Evolutionary conservation across 2,329 filamentous ascomycete genomes (phyloP).

Genomic region (Fusarium aywerte): DNA sequence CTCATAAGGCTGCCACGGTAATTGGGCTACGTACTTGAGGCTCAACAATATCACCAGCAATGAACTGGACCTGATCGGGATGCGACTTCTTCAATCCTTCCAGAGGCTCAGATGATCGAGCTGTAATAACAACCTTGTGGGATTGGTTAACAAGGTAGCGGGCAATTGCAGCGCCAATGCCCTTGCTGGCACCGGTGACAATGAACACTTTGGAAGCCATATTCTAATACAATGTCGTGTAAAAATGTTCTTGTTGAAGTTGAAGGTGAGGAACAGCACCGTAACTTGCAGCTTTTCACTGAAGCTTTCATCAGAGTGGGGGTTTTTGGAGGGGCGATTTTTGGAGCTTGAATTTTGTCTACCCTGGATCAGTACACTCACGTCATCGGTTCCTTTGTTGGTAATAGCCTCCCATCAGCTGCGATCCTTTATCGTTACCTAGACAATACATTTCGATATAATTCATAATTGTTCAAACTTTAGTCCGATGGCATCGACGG

Average conservation of each 20-base stretch:
- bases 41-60: slow-evolving; percentile 66
- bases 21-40: slow-evolving; percentile 47
- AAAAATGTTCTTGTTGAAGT: not conserved
- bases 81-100: slow-evolving; percentile 62
- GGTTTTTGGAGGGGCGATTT: slow-evolving; percentile 34
- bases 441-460: not conserved
- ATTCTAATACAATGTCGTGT: slow-evolving; percentile 24
- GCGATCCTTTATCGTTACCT: not conserved
- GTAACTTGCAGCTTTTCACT: slow-evolving; percentile 10
- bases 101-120: slow-evolving; percentile 63
- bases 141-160: slow-evolving; percentile 61
- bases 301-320: slow-evolving; percentile 26
- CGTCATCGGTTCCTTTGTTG: slow-evolving; percentile 36
- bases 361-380: slow-evolving; percentile 35
- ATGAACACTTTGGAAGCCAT: slow-evolving; percentile 74
- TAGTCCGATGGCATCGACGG: slow-evolving; percentile 60
- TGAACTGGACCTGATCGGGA: slow-evolving; percentile 61
- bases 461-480: not conserved
- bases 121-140: slow-evolving; percentile 70
- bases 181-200: slow-evolving; percentile 72
- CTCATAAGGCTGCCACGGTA: too few relatives aligned
- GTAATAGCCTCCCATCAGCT: slow-evolving; percentile 12
- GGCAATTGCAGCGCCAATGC: slow-evolving; percentile 68
- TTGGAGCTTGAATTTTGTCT: slow-evolving; percentile 15
- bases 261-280: slow-evolving; percentile 3